Base-by-base conservation (phyloP, 2,329 filamentous ascomycete species). In the Plectosphaerella sp. region DNA sequence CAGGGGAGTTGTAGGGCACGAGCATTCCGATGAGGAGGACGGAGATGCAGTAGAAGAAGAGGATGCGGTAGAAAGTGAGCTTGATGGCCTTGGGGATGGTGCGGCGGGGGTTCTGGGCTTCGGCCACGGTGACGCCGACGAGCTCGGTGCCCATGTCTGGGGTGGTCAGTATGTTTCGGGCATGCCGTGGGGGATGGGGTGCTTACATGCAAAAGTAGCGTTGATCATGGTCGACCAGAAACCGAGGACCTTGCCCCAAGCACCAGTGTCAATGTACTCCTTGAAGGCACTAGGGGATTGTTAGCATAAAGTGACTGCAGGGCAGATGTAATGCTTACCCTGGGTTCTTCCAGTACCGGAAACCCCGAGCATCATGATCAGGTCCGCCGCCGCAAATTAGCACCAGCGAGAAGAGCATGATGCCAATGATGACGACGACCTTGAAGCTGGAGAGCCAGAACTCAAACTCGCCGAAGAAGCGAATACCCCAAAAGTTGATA, bases 121-220 rank as follows among this genome's bases (percentile, higher is more conserved):
- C 87, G 50, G 85, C 87, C 28, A 89, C 86, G 0, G 87, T 91
- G 15, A 91, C 86, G 70, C 87, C 88, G 48, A 91, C 84, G 43
- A 90, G 73, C 62, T 91, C 87, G 3, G 87, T 88, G 55, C 87
- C 88, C 8, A 91, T 77, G 64, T 88, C 91, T 33, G 28, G 82
- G 63, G 87, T 88, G 70, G 91, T 91, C 70, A 90, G 85, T 0
- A 87, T 87, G 68, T 91, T 28, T 89, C 86, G 0, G 87, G 91
- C 14, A 91, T 86, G 70, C 87, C 87, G 48, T 90, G 84, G 43
- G 90, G 73, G 62, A 91, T 87, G 90, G 73, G 62, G 91, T 87
- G 87, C 8, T 91, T 77, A 63, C 88, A 92, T 51, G 88, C 88
- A 59, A 91, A 92, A 3, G 87, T 87, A 1, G 88, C 88, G 18